Evolutionary conservation across 306 rosid genomes (phyloP), one percentile per base, ranked within the genome.

Genomic region (Quercus wislizeni): DNA sequence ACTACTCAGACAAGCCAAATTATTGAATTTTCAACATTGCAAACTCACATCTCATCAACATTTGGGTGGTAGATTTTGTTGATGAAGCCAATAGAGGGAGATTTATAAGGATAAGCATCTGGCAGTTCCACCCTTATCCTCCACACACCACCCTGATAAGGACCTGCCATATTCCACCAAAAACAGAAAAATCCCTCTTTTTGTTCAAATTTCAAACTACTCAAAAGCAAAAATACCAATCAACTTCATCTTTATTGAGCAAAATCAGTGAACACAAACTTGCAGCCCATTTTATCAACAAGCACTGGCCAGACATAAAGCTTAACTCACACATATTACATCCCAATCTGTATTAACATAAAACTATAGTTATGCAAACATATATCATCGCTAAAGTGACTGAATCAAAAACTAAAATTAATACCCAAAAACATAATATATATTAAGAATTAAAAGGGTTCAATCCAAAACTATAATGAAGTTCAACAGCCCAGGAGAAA

Each of bases 61-160:
- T 94, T 94, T 80, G 98, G 98, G 87, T 94, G 98, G 82, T 83
- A 94, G 61, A 94, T 89, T 86, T 87, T 94, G 90, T 92, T 94
- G 71, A 87, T 46, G 85, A 94, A 94, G 73, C 97, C 97, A 81
- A 94, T 81, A 21, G 97, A 94, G 0, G 98, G 98, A 77, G 98
- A 94, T 79, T 89, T 91, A 55, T 89, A 91, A 81, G 97, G 98
- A 91, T 94, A 94, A 77, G 91, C 93, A 86, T 92, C 94, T 2
- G 94, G 97, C 20, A 94, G 86, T 80, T 92, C 97, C 78, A 94
- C 98, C 73, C 88, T 87, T 55, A 94, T 59, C 87, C 91, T 94
- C 97, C 98, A 94, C 11, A 91, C 87, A 73, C 98, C 97, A 58
- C 83, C 93, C 58, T 92, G 86, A 76, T 94, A 94, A 73, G 78